Evolutionary conservation across 2,329 filamentous ascomycete genomes (phyloP).

Genomic region (Fusarium albidum): DNA sequence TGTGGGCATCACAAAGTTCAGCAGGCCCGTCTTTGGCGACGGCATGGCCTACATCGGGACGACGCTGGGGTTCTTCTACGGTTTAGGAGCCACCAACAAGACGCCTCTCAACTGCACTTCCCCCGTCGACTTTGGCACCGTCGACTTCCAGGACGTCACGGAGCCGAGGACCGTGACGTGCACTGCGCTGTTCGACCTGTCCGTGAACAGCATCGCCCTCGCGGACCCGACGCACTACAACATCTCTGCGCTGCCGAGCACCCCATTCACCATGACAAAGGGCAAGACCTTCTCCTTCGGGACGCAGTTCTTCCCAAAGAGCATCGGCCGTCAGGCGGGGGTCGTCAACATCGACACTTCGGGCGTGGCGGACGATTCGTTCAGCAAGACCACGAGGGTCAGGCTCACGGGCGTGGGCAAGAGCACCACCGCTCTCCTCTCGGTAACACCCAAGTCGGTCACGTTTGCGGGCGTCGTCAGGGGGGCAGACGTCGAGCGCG

Average conservation of each 20-base stretch:
- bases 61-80: slow-evolving; percentile 60
- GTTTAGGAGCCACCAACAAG: slow-evolving; percentile 64
- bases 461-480: slow-evolving; percentile 60
- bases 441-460: slow-evolving; percentile 56
- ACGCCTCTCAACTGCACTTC: slow-evolving; percentile 62
- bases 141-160: slow-evolving; percentile 49
- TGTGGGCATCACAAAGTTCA: slow-evolving; percentile 63
- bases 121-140: slow-evolving; percentile 55
- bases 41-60: slow-evolving; percentile 64
- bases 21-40: slow-evolving; percentile 65
- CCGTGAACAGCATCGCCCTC: slow-evolving; percentile 49
- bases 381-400: slow-evolving; percentile 55
- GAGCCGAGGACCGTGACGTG: slow-evolving; percentile 51
- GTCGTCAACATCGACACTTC: slow-evolving; percentile 58
- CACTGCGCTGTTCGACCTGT: slow-evolving; percentile 54
- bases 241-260: slow-evolving; percentile 46
- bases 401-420: slow-evolving; percentile 58
- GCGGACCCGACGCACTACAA: slow-evolving; percentile 46
- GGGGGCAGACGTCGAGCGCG: slow-evolving; percentile 49
- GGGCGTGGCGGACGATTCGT: slow-evolving; percentile 53
- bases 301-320: slow-evolving; percentile 49
- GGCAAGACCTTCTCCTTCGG: slow-evolving; percentile 54
- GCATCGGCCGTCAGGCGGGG: slow-evolving; percentile 57
- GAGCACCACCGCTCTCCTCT: slow-evolving; percentile 55
- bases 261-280: slow-evolving; percentile 42